Base-by-base conservation (phyloP, 1,284 basidiomycete species). In the Malassezia yamatoensis region DNA sequence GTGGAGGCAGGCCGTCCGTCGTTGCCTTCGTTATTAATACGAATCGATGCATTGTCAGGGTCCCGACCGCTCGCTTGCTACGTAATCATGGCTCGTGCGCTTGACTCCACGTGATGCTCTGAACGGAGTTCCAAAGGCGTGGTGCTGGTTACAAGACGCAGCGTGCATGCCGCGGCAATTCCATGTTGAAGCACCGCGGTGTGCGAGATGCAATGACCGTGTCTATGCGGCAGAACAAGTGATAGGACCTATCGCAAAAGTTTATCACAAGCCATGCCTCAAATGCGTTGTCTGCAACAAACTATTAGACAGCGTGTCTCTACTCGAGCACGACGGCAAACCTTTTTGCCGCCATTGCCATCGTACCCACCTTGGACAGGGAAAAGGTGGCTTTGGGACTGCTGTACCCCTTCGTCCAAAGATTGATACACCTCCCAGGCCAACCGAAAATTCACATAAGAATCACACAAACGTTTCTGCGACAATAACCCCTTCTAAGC, bases 271-370 rank as follows among this genome's bases (percentile, higher is more conserved):
- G 54, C 63, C 62, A 29, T 75, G 74, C 53, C 59, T 75, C 21
- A 68, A 65, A 18, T 75, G 74, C 52, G 54, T 64, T 39, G 62
- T 66, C 18, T 75, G 74, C 65, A 61, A 63, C 51, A 68, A 69
- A 40, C 61, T 68, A 2, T 65, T 75, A 35, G 74, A 74, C 44
- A 68, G 67, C 7, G 67, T 69, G 12, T 61, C 70, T 7, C 59
- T 74, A 6, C 59, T 74, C 10, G 74, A 75, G 44, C 72, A 74
- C 42, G 70, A 74, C 44, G 64, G 65, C 47, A 59, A 74, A 41
- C 68, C 73, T 0, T 71, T 65, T 50, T 75, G 73, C 60, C 72
- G 66, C 51, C 67, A 67, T 34, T 75, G 73, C 52, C 72, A 75
- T 54, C 59, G 59, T 21, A 66, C 63, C 40, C 61, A 70, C 48